These are phyloP conservation scores for Calonectria pteridis DNA, from an alignment of 2,329 filamentous ascomycete species.

Conservation along the genomic window DNA sequence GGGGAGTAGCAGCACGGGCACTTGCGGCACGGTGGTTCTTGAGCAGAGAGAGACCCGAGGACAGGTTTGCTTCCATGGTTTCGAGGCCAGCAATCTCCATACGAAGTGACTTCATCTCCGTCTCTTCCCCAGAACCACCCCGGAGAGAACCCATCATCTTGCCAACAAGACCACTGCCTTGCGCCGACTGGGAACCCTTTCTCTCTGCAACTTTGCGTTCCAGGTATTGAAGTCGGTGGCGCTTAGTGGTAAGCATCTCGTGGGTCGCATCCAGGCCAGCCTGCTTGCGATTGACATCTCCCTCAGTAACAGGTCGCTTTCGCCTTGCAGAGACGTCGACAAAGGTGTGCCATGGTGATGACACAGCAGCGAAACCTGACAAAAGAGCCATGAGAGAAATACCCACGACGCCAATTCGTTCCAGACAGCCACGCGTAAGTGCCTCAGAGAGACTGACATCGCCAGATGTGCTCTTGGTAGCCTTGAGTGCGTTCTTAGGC, in stretches of 20 bases:
- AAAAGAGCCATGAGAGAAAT: conserved; percentile 88
- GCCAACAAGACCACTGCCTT: conserved; percentile 71
- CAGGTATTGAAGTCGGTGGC: conserved; percentile 77
- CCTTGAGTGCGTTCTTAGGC: conserved; percentile 53
- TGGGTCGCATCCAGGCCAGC: conserved; percentile 82
- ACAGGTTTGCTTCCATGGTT: conserved; percentile 81
- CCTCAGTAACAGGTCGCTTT: conserved; percentile 74
- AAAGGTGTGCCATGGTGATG: conserved; percentile 87
- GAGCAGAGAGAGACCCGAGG: conserved; percentile 73
- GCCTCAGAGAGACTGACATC: conserved; percentile 50
- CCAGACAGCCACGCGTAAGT: conserved; percentile 68
- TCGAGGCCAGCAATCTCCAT: conserved; percentile 85
- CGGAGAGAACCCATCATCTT: conserved; percentile 80
- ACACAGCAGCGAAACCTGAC: conserved; percentile 92
- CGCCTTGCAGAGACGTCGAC: conserved; percentile 66
- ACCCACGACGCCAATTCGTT: conserved; percentile 85
- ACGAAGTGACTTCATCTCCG: conserved; percentile 72
- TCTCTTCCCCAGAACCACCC: conserved; percentile 70
- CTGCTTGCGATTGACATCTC: conserved; percentile 81
- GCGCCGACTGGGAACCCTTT: conserved; percentile 38
- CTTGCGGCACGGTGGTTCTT: conserved; percentile 73
- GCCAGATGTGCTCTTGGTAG: conserved; percentile 36
- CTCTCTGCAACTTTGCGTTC: conserved; percentile 69
- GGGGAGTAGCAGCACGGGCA: conserved; percentile 73
- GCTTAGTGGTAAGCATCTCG: conserved; percentile 83